Base-by-base conservation (phyloP, 108 stramenopile species). In the Epithemia pelagica region DNA sequence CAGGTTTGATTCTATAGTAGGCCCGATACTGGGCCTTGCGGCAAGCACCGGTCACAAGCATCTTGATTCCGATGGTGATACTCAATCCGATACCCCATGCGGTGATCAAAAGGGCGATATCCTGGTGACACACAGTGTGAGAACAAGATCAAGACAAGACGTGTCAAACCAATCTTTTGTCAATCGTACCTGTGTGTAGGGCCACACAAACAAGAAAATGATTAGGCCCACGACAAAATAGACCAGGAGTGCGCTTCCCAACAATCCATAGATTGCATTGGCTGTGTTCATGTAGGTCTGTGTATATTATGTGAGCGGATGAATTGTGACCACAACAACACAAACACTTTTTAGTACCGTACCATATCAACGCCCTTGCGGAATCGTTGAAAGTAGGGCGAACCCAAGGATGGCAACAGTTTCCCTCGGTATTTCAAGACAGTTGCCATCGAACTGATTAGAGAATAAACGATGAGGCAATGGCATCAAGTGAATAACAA, bases 181-280 rank as follows among this genome's bases (percentile, higher is more conserved):
- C 5, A 46, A 10, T 46, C 37, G 37, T 46, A 46, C 37, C 28
- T 65, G 37, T 0, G 74, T 51, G 61, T 64, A 67, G 0, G 52
- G 52, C 78, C 78, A 79, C 18, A 71, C 22, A 32, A 71, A 67
- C 20, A 78, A 59, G 57, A 79, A 79, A 2, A 71, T 24, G n/a
- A 67, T 1, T 21, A 64, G 30, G 2, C 67, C 74, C 54, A 71
- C 25, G 1, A 79, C 26, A 1, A 74, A 2, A 23, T 54, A 73
- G 52, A 73, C 67, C 31, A 77, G 30, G 19, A 33, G 1, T 23
- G 62, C 1, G n/a, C 71, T 26, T 5, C 67, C 76, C 25, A 77
- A 20, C 57, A 73, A 23, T 64, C 33, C 64, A 37, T 25, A 37
- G 22, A 65, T 26, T 54, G 7, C 3, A 26, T 52, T 65, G 0